Base-by-base conservation (phyloP, 345 rosid genomes). In the Citrus inodora region DNA sequence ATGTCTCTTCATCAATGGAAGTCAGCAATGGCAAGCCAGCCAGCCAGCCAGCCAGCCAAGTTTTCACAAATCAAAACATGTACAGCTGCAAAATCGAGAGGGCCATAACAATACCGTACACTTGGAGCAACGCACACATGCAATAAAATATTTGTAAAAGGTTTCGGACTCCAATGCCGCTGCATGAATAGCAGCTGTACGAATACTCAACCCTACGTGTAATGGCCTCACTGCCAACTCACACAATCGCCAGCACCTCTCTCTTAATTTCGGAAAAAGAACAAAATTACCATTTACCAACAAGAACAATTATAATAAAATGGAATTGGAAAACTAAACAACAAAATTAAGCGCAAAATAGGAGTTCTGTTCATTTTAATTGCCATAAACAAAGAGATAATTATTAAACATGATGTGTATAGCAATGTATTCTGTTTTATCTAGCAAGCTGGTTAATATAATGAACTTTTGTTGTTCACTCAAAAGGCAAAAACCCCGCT, bases 161-260 rank as follows among this genome's bases (percentile, higher is more conserved):
- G 19, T 58, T 77, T 62, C 82, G 53, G 25, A 72, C 64, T 37
- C 64, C 84, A 56, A 79, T 62, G 30, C 70, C 79, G 58, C 51
- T 83, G 86, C 86, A 85, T 83, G 88, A 53, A 73, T 25, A 72
- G 64, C 88, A 85, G 63, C 66, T 82, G 84, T 83, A 82, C 77
- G 6, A 14, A 11, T 7, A 30, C 70, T 22, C 56, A 17, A 3
- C 71, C 76, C 71, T 72, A 76, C 85, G 85, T 85, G 87, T 76
- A 71, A 25, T 51, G 11, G 22, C 75, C 53, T 67, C 66, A 24
- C 80, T 79, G 80, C 62, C 73, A 40, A 37, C 16, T 21, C 38
- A 7, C 40, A 9, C n/a, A 59, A 6, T 5, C 7, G 16, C 40
- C 9, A 22, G 10, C 9, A 58, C 5, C 9, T 46, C 51, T 46